phyloP scores from a whole-genome alignment of 345 rosid genomes.

The Sisymbrium irio region DNA sequence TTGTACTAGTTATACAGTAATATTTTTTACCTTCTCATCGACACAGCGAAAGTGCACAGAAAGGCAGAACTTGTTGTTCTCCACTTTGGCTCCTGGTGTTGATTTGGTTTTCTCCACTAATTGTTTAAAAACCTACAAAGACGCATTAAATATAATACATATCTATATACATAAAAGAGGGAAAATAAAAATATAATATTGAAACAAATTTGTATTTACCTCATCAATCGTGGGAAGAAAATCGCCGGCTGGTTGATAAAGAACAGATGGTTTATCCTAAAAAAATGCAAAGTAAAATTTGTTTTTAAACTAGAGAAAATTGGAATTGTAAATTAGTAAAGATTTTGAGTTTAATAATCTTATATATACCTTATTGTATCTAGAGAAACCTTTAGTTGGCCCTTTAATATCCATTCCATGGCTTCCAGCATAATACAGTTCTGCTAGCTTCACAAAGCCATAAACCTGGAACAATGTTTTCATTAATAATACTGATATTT shows the following conservation, averaged over 20 bases:
- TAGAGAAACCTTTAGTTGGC: constrained; percentile 57
- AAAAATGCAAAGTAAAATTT: background rate
- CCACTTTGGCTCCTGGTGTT: constrained; percentile 76
- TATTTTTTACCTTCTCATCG: constrained; percentile 58
- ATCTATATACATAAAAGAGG: background rate
- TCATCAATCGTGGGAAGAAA: constrained; percentile 90
- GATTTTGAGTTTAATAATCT: background rate
- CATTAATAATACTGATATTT: background rate
- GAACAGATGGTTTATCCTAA: constrained; percentile 53
- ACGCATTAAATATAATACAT: background rate
- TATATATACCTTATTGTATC: constrained; percentile 46
- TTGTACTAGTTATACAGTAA: background rate
- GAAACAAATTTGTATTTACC: constrained; percentile 36
- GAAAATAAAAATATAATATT: background rate
- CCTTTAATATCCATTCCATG: constrained; percentile 99
- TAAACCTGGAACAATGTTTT: constrained; percentile 50
- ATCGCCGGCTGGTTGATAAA: constrained; percentile 85
- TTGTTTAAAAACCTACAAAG: constrained; percentile 53
- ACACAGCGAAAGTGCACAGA: constrained; percentile 93
- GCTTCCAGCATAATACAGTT: constrained; percentile 94
- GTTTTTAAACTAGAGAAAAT: background rate
- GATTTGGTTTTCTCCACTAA: constrained; percentile 68
- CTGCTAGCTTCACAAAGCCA: constrained; percentile 76
- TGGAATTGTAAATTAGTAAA: constrained; percentile 28
- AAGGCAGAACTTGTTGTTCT: constrained; percentile 89